phyloP scores from a whole-genome alignment of 805 yeast species.

The Komagataella mondaviorum region DNA sequence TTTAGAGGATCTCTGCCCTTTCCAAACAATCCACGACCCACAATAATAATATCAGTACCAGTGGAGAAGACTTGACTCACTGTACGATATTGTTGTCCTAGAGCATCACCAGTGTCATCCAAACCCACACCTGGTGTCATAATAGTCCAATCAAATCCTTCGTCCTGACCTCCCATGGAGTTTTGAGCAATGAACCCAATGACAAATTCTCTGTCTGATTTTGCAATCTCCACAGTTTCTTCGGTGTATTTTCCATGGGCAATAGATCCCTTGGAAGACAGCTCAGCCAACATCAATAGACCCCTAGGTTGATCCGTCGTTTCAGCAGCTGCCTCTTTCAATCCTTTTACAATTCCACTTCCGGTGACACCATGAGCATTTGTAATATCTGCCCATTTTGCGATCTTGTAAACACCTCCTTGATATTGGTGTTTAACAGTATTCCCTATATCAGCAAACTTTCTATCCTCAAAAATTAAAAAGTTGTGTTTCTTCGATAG shows the following conservation, averaged over 20 bases:
- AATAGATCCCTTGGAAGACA: slow-evolving; percentile 85
- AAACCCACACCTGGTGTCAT: slow-evolving; percentile 99
- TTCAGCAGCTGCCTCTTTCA: slow-evolving; percentile 46
- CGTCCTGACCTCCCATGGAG: slow-evolving; percentile 71
- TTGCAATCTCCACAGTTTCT: slow-evolving; percentile 78
- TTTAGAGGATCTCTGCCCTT: slow-evolving; percentile 83
- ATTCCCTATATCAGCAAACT: slow-evolving; percentile 97
- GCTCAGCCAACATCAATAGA: slow-evolving; percentile 86
- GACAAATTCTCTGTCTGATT: slow-evolving; percentile 75
- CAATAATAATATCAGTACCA: slow-evolving; percentile 93
- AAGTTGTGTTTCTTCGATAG: slow-evolving; percentile 76
- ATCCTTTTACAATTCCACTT: slow-evolving; percentile 79
- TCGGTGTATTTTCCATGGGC: slow-evolving; percentile 87
- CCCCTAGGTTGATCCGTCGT: slow-evolving; percentile 74
- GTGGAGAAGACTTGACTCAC: slow-evolving; percentile 71
- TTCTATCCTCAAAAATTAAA: slow-evolving; percentile 91
- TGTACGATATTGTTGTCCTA: slow-evolving; percentile 95
- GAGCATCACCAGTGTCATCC: slow-evolving; percentile 89
- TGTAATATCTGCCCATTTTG: slow-evolving; percentile 92
- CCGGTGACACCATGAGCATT: slow-evolving; percentile 98
- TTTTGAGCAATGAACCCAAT: slow-evolving; percentile 94
- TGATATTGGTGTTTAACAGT: slow-evolving; percentile 91
- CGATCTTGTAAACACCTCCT: slow-evolving; percentile 81
- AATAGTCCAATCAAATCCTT: slow-evolving; percentile 88
- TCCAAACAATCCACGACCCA: slow-evolving; percentile 95